Conservation (phyloP, 176 grass and related monocot genomes). For the Panicum miliaceum region DNA sequence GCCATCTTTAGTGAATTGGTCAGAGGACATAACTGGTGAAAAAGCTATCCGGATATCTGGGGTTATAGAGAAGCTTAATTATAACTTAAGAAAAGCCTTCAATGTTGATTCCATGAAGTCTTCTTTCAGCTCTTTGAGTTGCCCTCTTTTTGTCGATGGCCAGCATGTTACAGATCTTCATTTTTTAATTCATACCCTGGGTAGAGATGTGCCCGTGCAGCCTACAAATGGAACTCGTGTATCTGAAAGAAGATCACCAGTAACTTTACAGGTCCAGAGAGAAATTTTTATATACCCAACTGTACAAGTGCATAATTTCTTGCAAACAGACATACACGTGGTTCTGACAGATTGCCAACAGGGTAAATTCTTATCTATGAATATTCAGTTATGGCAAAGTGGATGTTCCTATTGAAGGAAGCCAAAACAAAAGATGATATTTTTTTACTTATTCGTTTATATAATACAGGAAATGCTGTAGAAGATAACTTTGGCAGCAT, state of each 20-base stretch:
- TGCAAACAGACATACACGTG: slow-evolving; percentile 71
- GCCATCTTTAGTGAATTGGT: slow-evolving; percentile 61
- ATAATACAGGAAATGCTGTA: slow-evolving; percentile 59
- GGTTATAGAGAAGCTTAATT: slow-evolving; percentile 72
- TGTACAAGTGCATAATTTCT: slow-evolving; percentile 82
- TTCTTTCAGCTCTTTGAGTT: slow-evolving; percentile 77
- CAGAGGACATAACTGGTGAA: slow-evolving; percentile 70
- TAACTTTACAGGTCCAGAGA: slow-evolving; percentile 71
- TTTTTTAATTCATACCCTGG: slow-evolving; percentile 77
- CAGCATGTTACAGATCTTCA: slow-evolving; percentile 63
- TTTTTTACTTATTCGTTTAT: slow-evolving; percentile 34
- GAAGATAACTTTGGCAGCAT: slow-evolving; percentile 46
- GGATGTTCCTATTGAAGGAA: slow-evolving; percentile 35
- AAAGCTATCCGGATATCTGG: slow-evolving; percentile 69
- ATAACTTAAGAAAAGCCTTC: slow-evolving; percentile 79
- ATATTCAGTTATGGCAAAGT: slow-evolving; percentile 31
- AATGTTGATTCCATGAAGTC: slow-evolving; percentile 69
- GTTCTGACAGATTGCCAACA: slow-evolving; percentile 63
- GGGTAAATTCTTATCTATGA: slow-evolving; percentile 52
- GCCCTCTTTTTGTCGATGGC: slow-evolving; percentile 59
- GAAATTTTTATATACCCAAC: slow-evolving; percentile 89
- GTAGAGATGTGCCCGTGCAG: slow-evolving; percentile 74
- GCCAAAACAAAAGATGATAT: slow-evolving; percentile 31
- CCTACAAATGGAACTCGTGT: slow-evolving; percentile 52
- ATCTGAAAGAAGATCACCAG: slow-evolving; percentile 52